A percentile compares a stretch with the other conserved stretches of the same genome.
These are phyloP conservation scores for Globisporangium solare DNA, from an alignment of 352 stramenopile genomes.

Conservation along the genomic window DNA sequence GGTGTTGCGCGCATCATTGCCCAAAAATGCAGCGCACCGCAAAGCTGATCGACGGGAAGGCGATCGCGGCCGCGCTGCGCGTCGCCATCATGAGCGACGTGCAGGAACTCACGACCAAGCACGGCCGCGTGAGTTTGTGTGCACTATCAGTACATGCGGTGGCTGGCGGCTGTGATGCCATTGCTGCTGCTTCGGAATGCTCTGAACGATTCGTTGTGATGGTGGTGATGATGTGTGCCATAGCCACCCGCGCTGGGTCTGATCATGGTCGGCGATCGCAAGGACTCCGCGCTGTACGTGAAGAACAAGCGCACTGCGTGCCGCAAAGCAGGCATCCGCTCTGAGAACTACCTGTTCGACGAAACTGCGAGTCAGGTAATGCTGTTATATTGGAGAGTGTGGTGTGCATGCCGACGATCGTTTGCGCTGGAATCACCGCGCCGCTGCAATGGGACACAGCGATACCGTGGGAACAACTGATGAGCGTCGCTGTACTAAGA, in stretches of 20 bases:
- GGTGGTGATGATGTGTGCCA: neutral
- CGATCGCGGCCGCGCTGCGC: constrained; percentile 59
- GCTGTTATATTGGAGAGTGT: neutral
- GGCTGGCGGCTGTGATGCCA: neutral
- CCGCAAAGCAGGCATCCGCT: constrained; percentile 90
- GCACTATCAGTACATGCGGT: neutral
- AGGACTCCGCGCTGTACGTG: constrained; percentile 97
- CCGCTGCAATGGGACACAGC: too few relatives aligned
- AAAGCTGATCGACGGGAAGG: constrained; percentile 68
- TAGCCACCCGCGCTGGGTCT: constrained; percentile 94
- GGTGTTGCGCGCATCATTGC: neutral
- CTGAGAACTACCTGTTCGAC: constrained; percentile 84
- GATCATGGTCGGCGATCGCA: constrained; percentile 96
- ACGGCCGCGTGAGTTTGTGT: constrained; percentile 38
- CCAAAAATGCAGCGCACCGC: constrained; percentile 17
- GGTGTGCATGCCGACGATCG: too few relatives aligned
- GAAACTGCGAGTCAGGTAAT: constrained; percentile 55
- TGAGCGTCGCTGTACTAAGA: too few relatives aligned
- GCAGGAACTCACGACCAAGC: constrained; percentile 34
- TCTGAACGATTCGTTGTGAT: constrained; percentile 1
- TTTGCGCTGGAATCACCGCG: too few relatives aligned
- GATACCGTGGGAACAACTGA: too few relatives aligned
- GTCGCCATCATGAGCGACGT: constrained; percentile 57
- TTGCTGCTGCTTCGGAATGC: neutral
- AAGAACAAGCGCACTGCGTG: constrained; percentile 98